Percentiles rank a stretch among this genome's conserved stretches.
Evolutionary conservation across 176 grass and related monocot genomes (phyloP).

Genomic region (Pontederia paniculata): DNA sequence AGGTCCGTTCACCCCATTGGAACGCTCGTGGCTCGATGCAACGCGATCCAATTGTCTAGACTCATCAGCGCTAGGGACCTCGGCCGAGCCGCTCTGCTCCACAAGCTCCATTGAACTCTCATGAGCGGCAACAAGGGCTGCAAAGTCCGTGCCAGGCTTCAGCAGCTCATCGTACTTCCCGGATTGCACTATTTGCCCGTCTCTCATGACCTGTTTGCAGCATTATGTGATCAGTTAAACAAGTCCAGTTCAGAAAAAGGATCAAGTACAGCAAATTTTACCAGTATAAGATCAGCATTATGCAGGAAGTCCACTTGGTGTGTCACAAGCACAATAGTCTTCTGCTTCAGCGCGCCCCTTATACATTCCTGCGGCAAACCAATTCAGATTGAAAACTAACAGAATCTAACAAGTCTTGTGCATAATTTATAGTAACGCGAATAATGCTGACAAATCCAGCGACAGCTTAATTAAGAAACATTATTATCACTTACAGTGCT

Average conservation of each 20-base stretch:
- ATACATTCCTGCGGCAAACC: slow-evolving; percentile 59
- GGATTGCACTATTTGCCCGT: slow-evolving; percentile 60
- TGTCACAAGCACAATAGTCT: slow-evolving; percentile 87
- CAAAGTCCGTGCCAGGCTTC: slow-evolving; percentile 42
- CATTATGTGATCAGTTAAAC: neutral
- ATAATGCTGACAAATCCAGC: too few relatives aligned
- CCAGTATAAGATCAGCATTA: slow-evolving; percentile 82
- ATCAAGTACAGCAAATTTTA: slow-evolving; percentile 22
- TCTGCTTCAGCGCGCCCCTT: slow-evolving; percentile 62
- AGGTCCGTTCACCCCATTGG: slow-evolving; percentile 17
- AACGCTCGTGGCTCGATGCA: slow-evolving; percentile 10
- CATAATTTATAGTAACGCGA: too few relatives aligned
- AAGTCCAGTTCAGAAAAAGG: neutral
- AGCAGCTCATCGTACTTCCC: slow-evolving; percentile 78
- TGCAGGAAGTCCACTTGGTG: slow-evolving; percentile 98
- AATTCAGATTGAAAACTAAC: too few relatives aligned
- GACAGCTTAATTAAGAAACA: too few relatives aligned
- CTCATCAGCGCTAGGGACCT: slow-evolving; percentile 4
- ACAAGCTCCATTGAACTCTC: slow-evolving; percentile 96
- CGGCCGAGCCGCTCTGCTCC: slow-evolving; percentile 29
- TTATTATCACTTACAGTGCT: too few relatives aligned
- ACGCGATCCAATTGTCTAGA: neutral
- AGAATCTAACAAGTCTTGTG: too few relatives aligned
- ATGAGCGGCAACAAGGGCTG: slow-evolving; percentile 64
- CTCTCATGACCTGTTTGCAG: slow-evolving; percentile 59